phyloP scores from a whole-genome alignment of 2,329 filamentous ascomycete species.

The Dothistroma septosporum region DNA sequence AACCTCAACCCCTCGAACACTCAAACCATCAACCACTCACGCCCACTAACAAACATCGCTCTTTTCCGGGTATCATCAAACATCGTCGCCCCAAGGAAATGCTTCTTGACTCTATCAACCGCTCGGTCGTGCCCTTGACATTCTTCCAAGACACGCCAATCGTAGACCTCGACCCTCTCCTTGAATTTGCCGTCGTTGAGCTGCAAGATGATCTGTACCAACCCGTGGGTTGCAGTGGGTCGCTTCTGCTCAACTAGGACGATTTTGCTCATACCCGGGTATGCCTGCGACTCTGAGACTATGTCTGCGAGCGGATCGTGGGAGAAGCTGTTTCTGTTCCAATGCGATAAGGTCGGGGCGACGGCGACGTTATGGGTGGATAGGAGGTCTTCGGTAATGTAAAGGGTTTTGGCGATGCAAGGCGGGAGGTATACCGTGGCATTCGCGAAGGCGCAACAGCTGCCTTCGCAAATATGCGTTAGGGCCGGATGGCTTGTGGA shows the following conservation, averaged over 20 bases:
- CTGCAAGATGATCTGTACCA: constrained; percentile 19
- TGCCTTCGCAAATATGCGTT: constrained; percentile 8
- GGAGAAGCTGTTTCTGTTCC: constrained; percentile 31
- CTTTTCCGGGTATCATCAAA: constrained; percentile 23
- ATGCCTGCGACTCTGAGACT: constrained; percentile 33
- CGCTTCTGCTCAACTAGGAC: constrained; percentile 33
- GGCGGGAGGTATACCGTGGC: constrained; percentile 28
- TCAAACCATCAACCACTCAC: constrained; percentile 8
- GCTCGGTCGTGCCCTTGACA: constrained; percentile 19
- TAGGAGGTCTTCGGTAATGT: constrained; percentile 30
- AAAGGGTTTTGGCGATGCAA: constrained; percentile 30
- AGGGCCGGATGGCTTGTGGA: background rate
- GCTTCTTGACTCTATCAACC: constrained; percentile 17
- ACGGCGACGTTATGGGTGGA: constrained; percentile 18
- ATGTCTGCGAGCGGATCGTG: constrained; percentile 18
- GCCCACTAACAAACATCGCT: constrained; percentile 22
- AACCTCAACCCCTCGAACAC: background rate
- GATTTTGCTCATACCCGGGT: constrained; percentile 30
- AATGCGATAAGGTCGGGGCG: constrained; percentile 21
- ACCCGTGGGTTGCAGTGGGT: constrained; percentile 8
- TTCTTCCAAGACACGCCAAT: constrained; percentile 33
- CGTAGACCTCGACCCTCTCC: constrained; percentile 31
- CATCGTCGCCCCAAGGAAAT: constrained; percentile 30
- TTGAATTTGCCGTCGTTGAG: constrained; percentile 25
- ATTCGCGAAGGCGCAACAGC: constrained; percentile 22